Evolutionary conservation across 2,329 filamentous ascomycete genomes (phyloP).

Genomic region (Endocalyx cinctus): DNA sequence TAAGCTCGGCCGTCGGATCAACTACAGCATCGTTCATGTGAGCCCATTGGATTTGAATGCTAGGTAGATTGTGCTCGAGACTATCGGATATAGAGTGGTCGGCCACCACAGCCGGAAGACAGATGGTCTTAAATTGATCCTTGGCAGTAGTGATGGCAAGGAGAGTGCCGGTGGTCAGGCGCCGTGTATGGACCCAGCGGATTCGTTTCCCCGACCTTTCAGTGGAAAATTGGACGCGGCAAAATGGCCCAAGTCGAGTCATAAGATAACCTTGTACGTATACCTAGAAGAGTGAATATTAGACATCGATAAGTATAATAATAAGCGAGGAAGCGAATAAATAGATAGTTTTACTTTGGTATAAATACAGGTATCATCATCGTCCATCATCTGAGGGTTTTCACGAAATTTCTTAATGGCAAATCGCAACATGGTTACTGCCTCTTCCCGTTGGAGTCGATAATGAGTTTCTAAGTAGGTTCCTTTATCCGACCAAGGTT

Average conservation of each 20-base stretch:
- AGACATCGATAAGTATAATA: no score
- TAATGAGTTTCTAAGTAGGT: constrained; percentile 73
- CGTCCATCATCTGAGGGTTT: constrained; percentile 54
- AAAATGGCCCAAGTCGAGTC: constrained; percentile 57
- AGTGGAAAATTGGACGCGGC: constrained; percentile 67
- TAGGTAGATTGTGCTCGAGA: constrained; percentile 61
- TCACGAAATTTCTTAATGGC: constrained; percentile 55
- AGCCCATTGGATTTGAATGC: constrained; percentile 73
- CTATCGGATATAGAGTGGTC: constrained; percentile 58
- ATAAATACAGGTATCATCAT: constrained; percentile 58
- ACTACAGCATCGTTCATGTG: constrained; percentile 54
- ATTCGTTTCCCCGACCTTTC: constrained; percentile 61
- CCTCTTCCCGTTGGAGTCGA: constrained; percentile 70
- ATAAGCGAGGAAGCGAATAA: no score
- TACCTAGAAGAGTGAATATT: no score
- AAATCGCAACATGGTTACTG: constrained; percentile 62
- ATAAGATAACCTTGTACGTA: constrained; percentile 62
- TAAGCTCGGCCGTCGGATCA: constrained; percentile 63
- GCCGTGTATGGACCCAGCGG: constrained; percentile 53
- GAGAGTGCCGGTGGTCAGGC: constrained; percentile 48
- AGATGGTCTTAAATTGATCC: constrained; percentile 61
- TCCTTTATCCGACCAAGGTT: constrained; percentile 55
- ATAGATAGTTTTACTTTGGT: constrained; percentile 64
- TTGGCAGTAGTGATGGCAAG: constrained; percentile 46
- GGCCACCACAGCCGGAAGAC: constrained; percentile 68